Evolutionary conservation across 495 filamentous ascomycete species (phyloP).

Genomic region (Lepidopterella palustris): DNA sequence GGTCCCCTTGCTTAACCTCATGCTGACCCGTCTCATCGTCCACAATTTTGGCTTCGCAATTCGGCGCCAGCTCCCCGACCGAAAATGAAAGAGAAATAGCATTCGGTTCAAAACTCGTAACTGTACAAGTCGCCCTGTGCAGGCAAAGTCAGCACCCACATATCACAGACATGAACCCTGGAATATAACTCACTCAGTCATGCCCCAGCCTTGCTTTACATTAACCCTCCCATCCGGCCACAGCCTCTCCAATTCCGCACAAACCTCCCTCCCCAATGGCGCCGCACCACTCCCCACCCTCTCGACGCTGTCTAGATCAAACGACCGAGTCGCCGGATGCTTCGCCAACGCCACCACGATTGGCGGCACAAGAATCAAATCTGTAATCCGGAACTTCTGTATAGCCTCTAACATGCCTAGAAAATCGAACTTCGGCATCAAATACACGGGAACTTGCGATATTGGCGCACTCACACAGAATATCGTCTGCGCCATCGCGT

Average conservation of each 20-base stretch:
- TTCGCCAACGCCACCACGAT: conserved; percentile 70
- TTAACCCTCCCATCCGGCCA: conserved; percentile 49
- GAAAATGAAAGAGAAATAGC: conserved; percentile 35
- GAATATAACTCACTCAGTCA: conserved; percentile 57
- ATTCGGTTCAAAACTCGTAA: conserved; percentile 53
- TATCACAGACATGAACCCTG: no score
- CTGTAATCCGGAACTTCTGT: conserved; percentile 61
- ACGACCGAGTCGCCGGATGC: conserved; percentile 55
- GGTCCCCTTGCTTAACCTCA: conserved; percentile 27
- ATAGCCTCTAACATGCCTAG: conserved; percentile 60
- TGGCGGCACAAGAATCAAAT: conserved; percentile 57
- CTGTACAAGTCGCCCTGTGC: conserved; percentile 55
- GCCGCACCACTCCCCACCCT: conserved; percentile 48
- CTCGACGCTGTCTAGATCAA: conserved; percentile 61
- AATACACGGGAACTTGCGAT: conserved; percentile 48
- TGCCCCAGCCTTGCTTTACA: conserved; percentile 77
- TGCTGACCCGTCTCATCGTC: conserved; percentile 33
- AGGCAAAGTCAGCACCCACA: not conserved
- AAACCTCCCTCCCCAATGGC: conserved; percentile 49
- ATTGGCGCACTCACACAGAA: conserved; percentile 42
- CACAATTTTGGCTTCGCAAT: conserved; percentile 60
- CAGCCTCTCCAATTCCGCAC: conserved; percentile 50
- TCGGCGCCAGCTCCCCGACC: conserved; percentile 65
- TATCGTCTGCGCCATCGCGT: conserved; percentile 50
- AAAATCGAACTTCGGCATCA: conserved; percentile 72